phyloP scores from a whole-genome alignment of 768 basidiomycete species.

The Tricholoma saponaceum region DNA sequence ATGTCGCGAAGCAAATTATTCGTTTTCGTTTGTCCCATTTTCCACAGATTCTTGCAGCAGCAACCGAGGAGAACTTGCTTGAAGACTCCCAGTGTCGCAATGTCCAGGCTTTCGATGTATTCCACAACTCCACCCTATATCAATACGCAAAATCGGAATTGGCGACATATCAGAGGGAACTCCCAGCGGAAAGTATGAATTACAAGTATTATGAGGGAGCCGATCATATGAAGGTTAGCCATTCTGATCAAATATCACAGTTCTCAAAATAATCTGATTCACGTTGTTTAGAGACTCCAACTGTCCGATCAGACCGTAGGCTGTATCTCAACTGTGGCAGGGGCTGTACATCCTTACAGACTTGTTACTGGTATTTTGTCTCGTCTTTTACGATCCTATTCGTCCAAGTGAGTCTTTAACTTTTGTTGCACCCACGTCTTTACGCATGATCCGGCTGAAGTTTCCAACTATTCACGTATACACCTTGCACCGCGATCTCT shows the following conservation, averaged over 20 bases:
- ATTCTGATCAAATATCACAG: background rate
- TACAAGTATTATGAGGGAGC: slow-evolving; percentile 29
- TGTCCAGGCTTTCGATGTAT: slow-evolving; percentile 59
- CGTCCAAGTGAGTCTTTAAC: slow-evolving; percentile 36
- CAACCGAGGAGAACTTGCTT: slow-evolving; percentile 49
- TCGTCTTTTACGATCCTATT: slow-evolving; percentile 47
- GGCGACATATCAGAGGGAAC: slow-evolving; percentile 39
- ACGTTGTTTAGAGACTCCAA: slow-evolving; percentile 39
- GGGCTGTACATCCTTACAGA: slow-evolving; percentile 68
- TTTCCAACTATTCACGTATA: slow-evolving; percentile 55
- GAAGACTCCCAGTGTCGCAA: slow-evolving; percentile 52
- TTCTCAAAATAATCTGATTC: background rate
- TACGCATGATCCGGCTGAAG: slow-evolving; percentile 26
- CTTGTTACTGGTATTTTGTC: slow-evolving; percentile 57
- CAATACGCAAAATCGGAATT: slow-evolving; percentile 40
- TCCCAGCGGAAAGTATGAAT: slow-evolving; percentile 42
- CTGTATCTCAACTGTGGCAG: slow-evolving; percentile 49
- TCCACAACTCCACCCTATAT: slow-evolving; percentile 38
- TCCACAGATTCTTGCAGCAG: slow-evolving; percentile 40
- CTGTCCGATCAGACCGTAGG: slow-evolving; percentile 44
- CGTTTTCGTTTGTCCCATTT: slow-evolving; percentile 62
- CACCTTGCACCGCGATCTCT: slow-evolving; percentile 54
- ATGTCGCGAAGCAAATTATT: slow-evolving; percentile 47
- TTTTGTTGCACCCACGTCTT: slow-evolving; percentile 1
- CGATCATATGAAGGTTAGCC: slow-evolving; percentile 25